Evolutionary conservation across 306 rosid species (phyloP).

Genomic region (Boehmeria nivea): DNA sequence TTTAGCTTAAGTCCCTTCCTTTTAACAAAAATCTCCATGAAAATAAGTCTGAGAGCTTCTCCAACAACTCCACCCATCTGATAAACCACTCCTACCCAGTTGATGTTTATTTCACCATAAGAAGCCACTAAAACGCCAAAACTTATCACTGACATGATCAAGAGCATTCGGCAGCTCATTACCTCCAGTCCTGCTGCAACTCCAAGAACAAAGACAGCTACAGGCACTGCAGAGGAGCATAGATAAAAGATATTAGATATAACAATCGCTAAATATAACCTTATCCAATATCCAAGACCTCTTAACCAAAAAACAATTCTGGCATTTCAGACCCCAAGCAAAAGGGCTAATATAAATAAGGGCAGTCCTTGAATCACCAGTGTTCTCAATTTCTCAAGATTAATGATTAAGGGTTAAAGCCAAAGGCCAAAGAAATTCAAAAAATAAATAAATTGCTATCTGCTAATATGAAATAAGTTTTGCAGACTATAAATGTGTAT

Average conservation of each 20-base stretch:
- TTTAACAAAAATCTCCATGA: conserved; percentile 97
- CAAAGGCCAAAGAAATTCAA: background rate
- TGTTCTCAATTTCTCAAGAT: conserved; percentile 11
- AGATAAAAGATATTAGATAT: conserved; percentile 16
- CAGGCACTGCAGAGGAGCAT: conserved; percentile 75
- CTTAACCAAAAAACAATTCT: conserved; percentile 16
- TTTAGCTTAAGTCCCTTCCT: conserved; percentile 91
- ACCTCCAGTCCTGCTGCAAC: conserved; percentile 90
- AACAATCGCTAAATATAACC: conserved; percentile 11
- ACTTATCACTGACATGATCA: conserved; percentile 95
- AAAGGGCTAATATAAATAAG: background rate
- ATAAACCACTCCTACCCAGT: conserved; percentile 94
- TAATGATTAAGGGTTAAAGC: background rate
- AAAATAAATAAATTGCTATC: conserved; percentile 1
- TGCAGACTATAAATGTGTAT: conserved; percentile 10
- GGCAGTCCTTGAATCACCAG: background rate
- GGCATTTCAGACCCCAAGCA: conserved; percentile 1
- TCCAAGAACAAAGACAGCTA: conserved; percentile 93
- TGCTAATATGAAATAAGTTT: conserved; percentile 10
- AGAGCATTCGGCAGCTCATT: conserved; percentile 91
- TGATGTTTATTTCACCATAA: conserved; percentile 87
- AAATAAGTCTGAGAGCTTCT: conserved; percentile 95
- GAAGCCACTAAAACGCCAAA: conserved; percentile 95
- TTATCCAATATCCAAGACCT: too few relatives aligned
- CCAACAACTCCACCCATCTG: conserved; percentile 99